Base-by-base conservation (phyloP, 169 alveolate species). In the Sarcocystis neurona region DNA sequence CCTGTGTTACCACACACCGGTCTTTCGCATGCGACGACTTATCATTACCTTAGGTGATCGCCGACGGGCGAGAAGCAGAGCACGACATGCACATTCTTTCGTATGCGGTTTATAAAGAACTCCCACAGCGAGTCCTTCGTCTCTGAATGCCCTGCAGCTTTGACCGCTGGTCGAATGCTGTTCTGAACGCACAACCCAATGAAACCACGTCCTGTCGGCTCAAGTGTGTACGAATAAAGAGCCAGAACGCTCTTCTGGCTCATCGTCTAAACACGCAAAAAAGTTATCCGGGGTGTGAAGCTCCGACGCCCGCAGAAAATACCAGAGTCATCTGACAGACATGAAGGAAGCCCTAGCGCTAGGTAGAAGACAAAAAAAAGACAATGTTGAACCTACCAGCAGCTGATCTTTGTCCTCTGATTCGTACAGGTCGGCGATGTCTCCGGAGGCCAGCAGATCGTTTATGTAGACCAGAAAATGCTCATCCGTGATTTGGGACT, bases 1-100 rank as follows among this genome's bases (percentile, higher is more conserved):
- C n/a, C n/a, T n/a, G n/a, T n/a, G n/a, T n/a, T n/a, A 50, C 60
- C 60, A 50, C 60, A 50, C 60, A 50, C 60, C 27, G 27, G 18
- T 18, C n/a, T n/a, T n/a, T n/a, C n/a, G n/a, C n/a, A n/a, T n/a
- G n/a, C n/a, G 27, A 53, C 15, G 18, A 0, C 20, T n/a, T 48
- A 39, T 50, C 23, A 78, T 72, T 48, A 78, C 88, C 99, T 96
- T 93, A 97, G 93, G 68, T 95, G 90, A 68, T 97, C 99, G 34
- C 99, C 98, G 48, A 97, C 98, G 20, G 99, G 99, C 1, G 99
- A 97, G 97, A 98, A 97, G 92, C 99, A 98, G 82, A 98, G 89
- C 34, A 97, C 94, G 96, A 97, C 97, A 93, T 98, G 99, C 58
- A 98, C 94, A 93, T 98, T 98, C 88, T 96, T 96, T 92, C 95